Percentiles rank a stretch among this genome's conserved stretches.
Conservation (phyloP, 2,329 filamentous ascomycete species). For the Pyricularia grisea region DNA sequence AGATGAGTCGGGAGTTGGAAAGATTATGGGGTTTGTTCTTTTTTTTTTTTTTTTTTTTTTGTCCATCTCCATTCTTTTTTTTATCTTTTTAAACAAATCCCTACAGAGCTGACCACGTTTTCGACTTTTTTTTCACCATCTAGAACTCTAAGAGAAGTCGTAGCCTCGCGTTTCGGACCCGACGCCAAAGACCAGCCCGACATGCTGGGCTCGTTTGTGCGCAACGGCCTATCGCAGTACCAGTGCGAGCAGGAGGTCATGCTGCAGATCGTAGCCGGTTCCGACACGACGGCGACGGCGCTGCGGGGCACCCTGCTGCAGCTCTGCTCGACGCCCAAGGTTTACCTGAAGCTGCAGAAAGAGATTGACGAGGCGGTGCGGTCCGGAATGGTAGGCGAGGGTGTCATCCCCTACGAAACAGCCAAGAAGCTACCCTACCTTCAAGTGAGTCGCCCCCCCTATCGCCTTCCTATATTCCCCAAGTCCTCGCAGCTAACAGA, state of each 20-base stretch:
- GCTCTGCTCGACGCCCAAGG: conserved; percentile 33
- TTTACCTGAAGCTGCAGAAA: conserved; percentile 29
- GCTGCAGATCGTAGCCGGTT: conserved; percentile 21
- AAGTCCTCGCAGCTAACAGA: background rate
- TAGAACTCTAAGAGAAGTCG: conserved; percentile 29
- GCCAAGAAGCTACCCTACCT: conserved; percentile 18
- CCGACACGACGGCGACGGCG: conserved; percentile 42
- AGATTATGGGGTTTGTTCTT: conserved; percentile 14
- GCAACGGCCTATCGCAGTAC: conserved; percentile 17
- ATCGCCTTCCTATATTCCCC: background rate
- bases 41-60: background rate
- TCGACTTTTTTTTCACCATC: background rate
- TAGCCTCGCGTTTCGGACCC: conserved; percentile 30
- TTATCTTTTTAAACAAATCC: background rate
- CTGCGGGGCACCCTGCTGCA: conserved; percentile 39
- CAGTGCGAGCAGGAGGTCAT: conserved; percentile 20
- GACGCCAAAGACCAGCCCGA: conserved; percentile 31
- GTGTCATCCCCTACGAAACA: conserved; percentile 18
- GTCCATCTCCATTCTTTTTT: background rate
- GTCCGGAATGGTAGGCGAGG: conserved; percentile 12
- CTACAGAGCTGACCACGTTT: background rate
- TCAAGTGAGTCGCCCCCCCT: conserved; percentile 6
- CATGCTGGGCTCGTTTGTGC: conserved; percentile 32
- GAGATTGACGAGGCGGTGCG: conserved; percentile 33
- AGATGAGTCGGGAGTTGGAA: conserved; percentile 16